A percentile compares a stretch with the other conserved stretches of the same genome.
Evolutionary conservation across 805 yeast genomes (phyloP).

Genomic region (Candida railenensis): DNA sequence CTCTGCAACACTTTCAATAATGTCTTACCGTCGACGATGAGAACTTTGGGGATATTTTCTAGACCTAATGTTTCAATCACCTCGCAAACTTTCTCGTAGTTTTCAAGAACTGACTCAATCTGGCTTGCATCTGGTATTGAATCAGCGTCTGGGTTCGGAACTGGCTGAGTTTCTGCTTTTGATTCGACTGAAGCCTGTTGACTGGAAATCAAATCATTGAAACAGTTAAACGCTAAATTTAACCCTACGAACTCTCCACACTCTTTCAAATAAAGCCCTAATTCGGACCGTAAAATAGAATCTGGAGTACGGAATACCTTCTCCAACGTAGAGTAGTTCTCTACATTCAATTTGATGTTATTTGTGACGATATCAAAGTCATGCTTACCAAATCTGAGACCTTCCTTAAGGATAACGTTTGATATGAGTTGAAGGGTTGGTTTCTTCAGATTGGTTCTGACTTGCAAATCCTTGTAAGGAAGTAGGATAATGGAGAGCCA

Average conservation of each 20-base stretch:
- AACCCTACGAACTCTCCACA: slow-evolving; percentile 54
- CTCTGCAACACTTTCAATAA: slow-evolving; percentile 48
- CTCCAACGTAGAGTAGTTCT: slow-evolving; percentile 22
- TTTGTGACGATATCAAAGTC: slow-evolving; percentile 52
- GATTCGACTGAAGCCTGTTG: background rate
- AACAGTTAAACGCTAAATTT: slow-evolving; percentile 37
- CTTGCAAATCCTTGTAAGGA: slow-evolving; percentile 44
- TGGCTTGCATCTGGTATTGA: background rate
- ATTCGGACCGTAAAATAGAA: slow-evolving; percentile 45
- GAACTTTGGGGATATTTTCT: slow-evolving; percentile 34
- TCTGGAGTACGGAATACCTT: slow-evolving; percentile 12
- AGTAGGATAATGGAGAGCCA: slow-evolving; percentile 52
- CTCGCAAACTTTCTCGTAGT: slow-evolving; percentile 32
- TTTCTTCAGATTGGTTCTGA: slow-evolving; percentile 40
- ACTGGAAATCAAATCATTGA: slow-evolving; percentile 20
- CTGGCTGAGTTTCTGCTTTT: background rate
- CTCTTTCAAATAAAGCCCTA: slow-evolving; percentile 59
- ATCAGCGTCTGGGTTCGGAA: background rate
- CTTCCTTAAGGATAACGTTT: slow-evolving; percentile 60
- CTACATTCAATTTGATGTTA: slow-evolving; percentile 30
- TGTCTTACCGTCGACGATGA: slow-evolving; percentile 74
- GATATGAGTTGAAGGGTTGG: slow-evolving; percentile 36
- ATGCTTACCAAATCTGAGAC: slow-evolving; percentile 61
- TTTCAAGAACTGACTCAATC: slow-evolving; percentile 11
- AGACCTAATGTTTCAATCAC: slow-evolving; percentile 35